Evolutionary conservation across 176 grass and related monocot genomes (phyloP).

Genomic region (Oryza meridionalis): DNA sequence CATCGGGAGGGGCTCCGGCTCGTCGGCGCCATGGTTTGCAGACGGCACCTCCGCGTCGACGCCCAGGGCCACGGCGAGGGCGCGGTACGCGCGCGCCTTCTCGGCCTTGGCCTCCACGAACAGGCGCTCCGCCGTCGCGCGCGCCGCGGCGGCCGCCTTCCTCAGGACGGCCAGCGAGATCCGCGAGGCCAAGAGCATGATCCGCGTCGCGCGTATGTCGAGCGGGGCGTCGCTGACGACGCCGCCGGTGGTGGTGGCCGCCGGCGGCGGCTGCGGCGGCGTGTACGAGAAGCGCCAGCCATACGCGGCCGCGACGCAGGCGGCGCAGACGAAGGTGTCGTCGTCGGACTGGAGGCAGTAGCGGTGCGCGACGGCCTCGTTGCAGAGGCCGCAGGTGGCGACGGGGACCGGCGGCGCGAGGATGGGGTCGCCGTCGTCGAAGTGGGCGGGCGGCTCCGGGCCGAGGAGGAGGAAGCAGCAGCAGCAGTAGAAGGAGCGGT

Average conservation of each 20-base stretch:
- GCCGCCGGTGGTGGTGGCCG: neutral
- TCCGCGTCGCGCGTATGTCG: slow-evolving; percentile 16
- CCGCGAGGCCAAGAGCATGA: slow-evolving; percentile 39
- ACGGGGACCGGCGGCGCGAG: slow-evolving; percentile 10
- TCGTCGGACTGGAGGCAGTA: slow-evolving; percentile 34
- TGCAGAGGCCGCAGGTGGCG: slow-evolving; percentile 48
- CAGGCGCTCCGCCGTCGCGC: slow-evolving; percentile 33
- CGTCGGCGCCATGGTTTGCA: neutral
- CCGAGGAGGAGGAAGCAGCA: slow-evolving; percentile 58
- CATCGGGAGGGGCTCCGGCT: neutral
- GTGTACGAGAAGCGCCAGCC: slow-evolving; percentile 44
- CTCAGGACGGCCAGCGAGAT: slow-evolving; percentile 34
- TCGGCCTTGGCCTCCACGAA: slow-evolving; percentile 28
- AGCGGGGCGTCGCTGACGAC: neutral
- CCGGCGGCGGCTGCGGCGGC: neutral
- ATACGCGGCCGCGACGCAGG: slow-evolving; percentile 31
- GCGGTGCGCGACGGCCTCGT: slow-evolving; percentile 43
- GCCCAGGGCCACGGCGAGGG: neutral
- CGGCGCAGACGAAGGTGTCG: slow-evolving; percentile 48
- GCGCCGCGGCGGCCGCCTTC: slow-evolving; percentile 19
- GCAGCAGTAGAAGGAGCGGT: slow-evolving; percentile 69
- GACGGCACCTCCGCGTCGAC: neutral
- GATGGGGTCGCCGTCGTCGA: neutral
- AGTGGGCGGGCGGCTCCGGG: neutral
- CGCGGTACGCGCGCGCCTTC: slow-evolving; percentile 28